These are phyloP conservation scores for Nymphaea colorata DNA, from an alignment of 164 flowering plant genomes.

Conservation along the genomic window DNA sequence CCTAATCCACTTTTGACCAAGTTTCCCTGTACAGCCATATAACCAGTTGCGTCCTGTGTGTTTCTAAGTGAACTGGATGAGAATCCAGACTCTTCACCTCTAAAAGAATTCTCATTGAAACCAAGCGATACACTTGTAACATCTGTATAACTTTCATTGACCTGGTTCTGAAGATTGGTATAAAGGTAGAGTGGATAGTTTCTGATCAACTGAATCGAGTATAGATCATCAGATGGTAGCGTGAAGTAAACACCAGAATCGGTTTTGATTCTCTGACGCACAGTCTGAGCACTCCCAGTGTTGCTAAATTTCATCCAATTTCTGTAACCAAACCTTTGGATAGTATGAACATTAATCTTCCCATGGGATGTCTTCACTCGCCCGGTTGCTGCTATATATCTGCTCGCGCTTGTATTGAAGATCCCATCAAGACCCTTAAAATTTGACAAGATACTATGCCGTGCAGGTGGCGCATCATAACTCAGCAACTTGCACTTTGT, in stretches of 20 bases:
- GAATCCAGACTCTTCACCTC: slow-evolving; percentile 3
- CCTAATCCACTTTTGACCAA: slow-evolving; percentile 51
- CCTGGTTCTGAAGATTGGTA: slow-evolving; percentile 24
- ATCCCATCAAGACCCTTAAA: slow-evolving; percentile 51
- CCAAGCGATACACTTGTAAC: slow-evolving; percentile 43
- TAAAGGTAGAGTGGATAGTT: slow-evolving; percentile 30
- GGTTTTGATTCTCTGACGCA: slow-evolving; percentile 44
- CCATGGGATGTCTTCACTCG: slow-evolving; percentile 78
- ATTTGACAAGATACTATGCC: slow-evolving; percentile 16
- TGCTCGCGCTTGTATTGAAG: slow-evolving; percentile 30
- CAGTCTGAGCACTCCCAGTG: slow-evolving; percentile 45
- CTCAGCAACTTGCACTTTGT: slow-evolving; percentile 37
- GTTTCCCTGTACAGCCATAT: slow-evolving; percentile 40
- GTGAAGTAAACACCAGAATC: slow-evolving; percentile 24
- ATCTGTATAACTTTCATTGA: slow-evolving; percentile 18
- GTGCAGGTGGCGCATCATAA: slow-evolving; percentile 16
- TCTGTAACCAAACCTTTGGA: slow-evolving; percentile 35
- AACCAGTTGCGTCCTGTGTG: slow-evolving; percentile 51
- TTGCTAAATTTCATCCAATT: slow-evolving; percentile 51
- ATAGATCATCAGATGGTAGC: slow-evolving; percentile 13
- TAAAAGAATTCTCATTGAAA: slow-evolving; percentile 24
- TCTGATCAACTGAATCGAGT: slow-evolving; percentile 14
- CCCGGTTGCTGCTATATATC: slow-evolving; percentile 43
- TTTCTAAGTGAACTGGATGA: slow-evolving; percentile 29
- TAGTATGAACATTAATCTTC: slow-evolving; percentile 26